phyloP scores from a whole-genome alignment of 2,329 filamentous ascomycete genomes.

The Capronia epimyces region DNA sequence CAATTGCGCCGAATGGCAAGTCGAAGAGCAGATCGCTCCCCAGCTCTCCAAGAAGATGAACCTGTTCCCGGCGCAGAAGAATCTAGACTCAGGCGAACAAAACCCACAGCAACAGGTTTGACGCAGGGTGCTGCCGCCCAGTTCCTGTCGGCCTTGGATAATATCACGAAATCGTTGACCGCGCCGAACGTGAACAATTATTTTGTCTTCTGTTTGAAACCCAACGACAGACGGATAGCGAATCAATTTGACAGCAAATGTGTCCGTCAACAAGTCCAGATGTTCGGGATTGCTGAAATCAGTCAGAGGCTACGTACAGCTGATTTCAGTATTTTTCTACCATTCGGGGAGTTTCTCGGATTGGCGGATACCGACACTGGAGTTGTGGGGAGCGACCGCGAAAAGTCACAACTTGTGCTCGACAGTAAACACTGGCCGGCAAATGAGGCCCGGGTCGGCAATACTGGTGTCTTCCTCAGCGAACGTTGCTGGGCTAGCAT shows the following conservation, averaged over 20 bases:
- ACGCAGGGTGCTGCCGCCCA: constrained; percentile 86
- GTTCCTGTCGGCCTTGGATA: constrained; percentile 82
- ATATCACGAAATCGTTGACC: constrained; percentile 80
- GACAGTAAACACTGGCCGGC: constrained; percentile 87
- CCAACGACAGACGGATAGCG: constrained; percentile 91
- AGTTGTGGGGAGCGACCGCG: constrained; percentile 83
- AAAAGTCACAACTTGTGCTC: constrained; percentile 85
- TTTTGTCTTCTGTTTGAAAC: constrained; percentile 95
- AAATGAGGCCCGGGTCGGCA: constrained; percentile 85
- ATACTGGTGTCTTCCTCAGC: constrained; percentile 90
- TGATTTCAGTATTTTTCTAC: constrained; percentile 92
- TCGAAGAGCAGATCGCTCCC: constrained; percentile 32
- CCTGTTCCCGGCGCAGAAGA: constrained; percentile 20
- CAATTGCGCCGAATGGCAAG: constrained; percentile 45
- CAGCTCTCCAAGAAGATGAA: constrained; percentile 39
- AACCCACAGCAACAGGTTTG: constrained; percentile 38
- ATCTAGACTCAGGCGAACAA: constrained; percentile 30
- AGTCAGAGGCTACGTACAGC: constrained; percentile 87
- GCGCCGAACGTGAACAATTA: constrained; percentile 84
- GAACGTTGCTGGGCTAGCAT: constrained; percentile 94
- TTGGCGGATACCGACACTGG: constrained; percentile 77
- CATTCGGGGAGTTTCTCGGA: constrained; percentile 91
- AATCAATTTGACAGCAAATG: constrained; percentile 99
- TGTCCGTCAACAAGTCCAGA: constrained; percentile 88
- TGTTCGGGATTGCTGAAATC: constrained; percentile 93